Evolutionary conservation across 2,329 filamentous ascomycete genomes (phyloP), one percentile per base, ranked within the genome.

Genomic region (Ilyonectria mors-panacis): DNA sequence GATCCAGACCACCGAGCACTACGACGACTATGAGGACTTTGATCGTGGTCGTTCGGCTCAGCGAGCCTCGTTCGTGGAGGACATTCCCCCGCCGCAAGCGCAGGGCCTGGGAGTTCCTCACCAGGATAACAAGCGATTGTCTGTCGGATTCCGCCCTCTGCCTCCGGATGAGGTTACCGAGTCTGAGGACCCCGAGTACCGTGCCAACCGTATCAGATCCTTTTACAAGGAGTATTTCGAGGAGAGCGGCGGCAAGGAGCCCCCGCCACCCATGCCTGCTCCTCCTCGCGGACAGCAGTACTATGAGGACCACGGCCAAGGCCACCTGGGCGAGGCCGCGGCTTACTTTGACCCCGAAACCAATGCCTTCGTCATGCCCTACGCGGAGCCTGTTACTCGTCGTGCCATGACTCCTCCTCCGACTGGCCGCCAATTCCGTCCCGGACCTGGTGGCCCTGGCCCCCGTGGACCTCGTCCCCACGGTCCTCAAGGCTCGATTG

Each of bases 151-250:
- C 80, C 92, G 96, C 17, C 96, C 96, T 23, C 86, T 99, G 69
- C 96, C 96, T 6, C 94, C 94, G 39, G 91, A 95, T 76, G 93
- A 97, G 70, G 90, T 93, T 61, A 87, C 86, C 33, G 89, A 92
- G 48, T 89, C 91, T 3, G 96, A 98, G 78, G 95, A 98, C 78
- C 94, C 96, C 0, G 96, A 98, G 80, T 91, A 95, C 77, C 91
- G 96, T 76, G 96, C 96, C 70, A 98, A 98, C 85, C 91, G 96
- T 65, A 99, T 99, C 73, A 90, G 96, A 79, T 99, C 96, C 4
- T 99, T 99, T 85, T 99, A 99, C 85, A 98, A 98, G 84, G 96
- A 99, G 79, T 99, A 99, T 84, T 99, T 99, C 75, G 96, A 98
- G 72, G 95, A 98, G 47, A 89, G 86, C 23, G 23, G 21, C 8